A percentile compares a stretch with the other conserved stretches of the same genome.
Evolutionary conservation across 352 stramenopile genomes (phyloP).

Genomic region (Achlya hypogyna): DNA sequence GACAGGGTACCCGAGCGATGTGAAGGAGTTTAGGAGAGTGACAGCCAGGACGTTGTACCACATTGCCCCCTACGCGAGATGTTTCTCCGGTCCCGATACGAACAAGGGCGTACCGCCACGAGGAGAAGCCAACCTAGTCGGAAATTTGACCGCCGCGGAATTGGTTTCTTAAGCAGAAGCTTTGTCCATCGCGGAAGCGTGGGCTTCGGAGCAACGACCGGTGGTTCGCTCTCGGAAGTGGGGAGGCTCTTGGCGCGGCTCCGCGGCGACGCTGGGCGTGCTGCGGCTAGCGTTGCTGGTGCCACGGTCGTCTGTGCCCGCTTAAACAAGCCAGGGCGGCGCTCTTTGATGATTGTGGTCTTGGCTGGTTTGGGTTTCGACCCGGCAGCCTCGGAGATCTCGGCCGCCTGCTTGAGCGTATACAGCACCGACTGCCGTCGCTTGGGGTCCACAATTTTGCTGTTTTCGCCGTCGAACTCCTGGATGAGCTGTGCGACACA

Average conservation of each 20-base stretch:
- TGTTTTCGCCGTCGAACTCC: background rate
- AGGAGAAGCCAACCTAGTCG: no score
- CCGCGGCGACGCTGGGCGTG: no score
- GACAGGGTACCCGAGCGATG: background rate
- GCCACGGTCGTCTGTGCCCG: background rate
- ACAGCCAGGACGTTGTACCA: constrained; percentile 7
- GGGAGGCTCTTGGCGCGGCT: no score
- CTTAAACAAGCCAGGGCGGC: background rate
- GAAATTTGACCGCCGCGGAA: no score
- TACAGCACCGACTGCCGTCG: background rate
- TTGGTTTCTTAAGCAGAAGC: no score
- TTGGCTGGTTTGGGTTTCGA: background rate
- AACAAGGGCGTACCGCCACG: background rate
- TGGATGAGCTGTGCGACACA: background rate
- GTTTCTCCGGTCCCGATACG: background rate
- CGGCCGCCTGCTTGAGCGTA: background rate
- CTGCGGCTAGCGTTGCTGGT: no score
- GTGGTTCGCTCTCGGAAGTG: no score
- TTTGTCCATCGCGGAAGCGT: no score
- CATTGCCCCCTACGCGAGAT: background rate
- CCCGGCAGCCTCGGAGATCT: background rate
- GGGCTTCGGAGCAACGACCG: no score
- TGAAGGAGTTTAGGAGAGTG: background rate
- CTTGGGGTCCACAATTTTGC: background rate
- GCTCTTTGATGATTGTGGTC: background rate